Conservation (phyloP, 345 rosid genomes). For the Pistacia vera region DNA sequence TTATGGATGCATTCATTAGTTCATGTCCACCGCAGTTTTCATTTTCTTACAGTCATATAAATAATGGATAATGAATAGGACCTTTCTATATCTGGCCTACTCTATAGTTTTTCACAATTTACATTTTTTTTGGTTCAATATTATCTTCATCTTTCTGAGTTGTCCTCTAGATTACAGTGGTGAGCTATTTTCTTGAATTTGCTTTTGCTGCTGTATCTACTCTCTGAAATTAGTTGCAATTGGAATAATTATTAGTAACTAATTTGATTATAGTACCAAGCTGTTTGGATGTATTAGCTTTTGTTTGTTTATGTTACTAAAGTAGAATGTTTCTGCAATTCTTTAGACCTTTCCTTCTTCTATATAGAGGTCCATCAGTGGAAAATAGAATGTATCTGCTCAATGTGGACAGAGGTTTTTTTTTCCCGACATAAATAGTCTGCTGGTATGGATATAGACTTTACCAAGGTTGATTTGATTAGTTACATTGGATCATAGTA, state of each 20-base stretch:
- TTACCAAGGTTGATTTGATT: not conserved
- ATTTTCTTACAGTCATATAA: not conserved
- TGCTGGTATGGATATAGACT: not conserved
- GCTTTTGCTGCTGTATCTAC: not conserved
- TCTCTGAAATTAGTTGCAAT: not conserved
- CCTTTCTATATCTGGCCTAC: not conserved
- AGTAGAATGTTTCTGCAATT: not conserved
- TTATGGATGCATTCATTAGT: constrained; percentile 63
- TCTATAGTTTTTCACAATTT: not conserved
- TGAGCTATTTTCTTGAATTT: not conserved
- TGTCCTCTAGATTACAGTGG: not conserved
- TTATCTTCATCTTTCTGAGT: not conserved
- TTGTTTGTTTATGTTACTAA: not conserved
- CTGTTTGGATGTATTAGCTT: not conserved
- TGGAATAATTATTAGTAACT: not conserved
- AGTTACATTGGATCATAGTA: not conserved
- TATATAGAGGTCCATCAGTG: not conserved
- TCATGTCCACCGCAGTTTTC: constrained; percentile 60
- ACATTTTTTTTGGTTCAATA: not conserved
- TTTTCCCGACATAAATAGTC: not conserved
- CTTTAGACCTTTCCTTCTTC: not conserved
- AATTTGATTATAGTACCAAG: not conserved
- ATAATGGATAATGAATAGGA: not conserved
- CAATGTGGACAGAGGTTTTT: not conserved
- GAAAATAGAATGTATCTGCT: not conserved